Percentiles rank a stretch among this genome's conserved stretches.
phyloP scores from a whole-genome alignment of 257 asterid species.

The Misopates orontium region DNA sequence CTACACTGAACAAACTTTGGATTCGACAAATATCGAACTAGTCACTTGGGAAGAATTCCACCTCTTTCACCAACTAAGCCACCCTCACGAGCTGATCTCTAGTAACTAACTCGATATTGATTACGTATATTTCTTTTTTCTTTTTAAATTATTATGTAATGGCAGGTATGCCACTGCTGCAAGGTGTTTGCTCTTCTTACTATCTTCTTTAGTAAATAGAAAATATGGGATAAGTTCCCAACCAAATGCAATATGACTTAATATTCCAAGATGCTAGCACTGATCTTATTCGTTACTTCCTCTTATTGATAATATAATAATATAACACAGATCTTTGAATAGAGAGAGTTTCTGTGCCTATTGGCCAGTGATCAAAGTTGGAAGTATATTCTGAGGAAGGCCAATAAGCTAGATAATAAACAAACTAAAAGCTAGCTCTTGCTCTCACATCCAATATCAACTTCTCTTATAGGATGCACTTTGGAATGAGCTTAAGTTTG shows the following conservation, averaged over 20 bases:
- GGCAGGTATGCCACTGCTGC: too few relatives aligned
- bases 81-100: too few relatives aligned
- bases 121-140: too few relatives aligned
- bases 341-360: constrained; percentile 3
- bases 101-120: too few relatives aligned
- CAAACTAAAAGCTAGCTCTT: not conserved
- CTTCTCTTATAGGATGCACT: constrained; percentile 25
- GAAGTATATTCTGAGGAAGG: constrained; percentile 15
- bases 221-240: too few relatives aligned
- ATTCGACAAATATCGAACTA: too few relatives aligned
- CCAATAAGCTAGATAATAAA: not conserved
- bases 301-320: constrained; percentile 21
- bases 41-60: too few relatives aligned
- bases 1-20: too few relatives aligned
- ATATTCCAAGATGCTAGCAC: constrained; percentile 28
- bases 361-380: constrained; percentile 11
- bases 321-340: constrained; percentile 18
- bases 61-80: too few relatives aligned
- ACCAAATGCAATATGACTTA: constrained; percentile 1
- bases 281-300: constrained; percentile 23
- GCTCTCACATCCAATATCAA: constrained; percentile 7
- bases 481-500: constrained; percentile 33
- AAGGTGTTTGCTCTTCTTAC: too few relatives aligned
- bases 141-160: too few relatives aligned
- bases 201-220: too few relatives aligned